A percentile compares a stretch with the other conserved stretches of the same genome.
phyloP scores from a whole-genome alignment of 2,329 filamentous ascomycete genomes.

The Fusarium sp. region DNA sequence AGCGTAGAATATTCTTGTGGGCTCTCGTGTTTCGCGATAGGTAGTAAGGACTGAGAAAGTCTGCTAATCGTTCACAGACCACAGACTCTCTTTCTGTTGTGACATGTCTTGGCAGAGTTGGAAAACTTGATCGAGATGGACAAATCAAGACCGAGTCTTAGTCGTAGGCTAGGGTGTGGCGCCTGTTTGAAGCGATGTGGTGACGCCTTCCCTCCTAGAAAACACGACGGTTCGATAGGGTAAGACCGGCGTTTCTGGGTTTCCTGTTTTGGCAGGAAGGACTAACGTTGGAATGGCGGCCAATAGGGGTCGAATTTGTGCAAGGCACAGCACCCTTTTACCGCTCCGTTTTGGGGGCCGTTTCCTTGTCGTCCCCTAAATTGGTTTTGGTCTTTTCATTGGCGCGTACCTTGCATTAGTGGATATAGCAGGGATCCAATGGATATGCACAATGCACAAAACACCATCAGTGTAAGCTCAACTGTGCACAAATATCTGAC shows the following conservation, averaged over 20 bases:
- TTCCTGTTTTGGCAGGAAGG: slow-evolving; percentile 35
- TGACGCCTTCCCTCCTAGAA: slow-evolving; percentile 28
- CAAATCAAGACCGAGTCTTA: not conserved
- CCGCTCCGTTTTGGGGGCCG: slow-evolving; percentile 39
- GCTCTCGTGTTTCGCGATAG: not conserved
- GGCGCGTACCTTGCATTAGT: slow-evolving; percentile 47
- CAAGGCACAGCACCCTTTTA: slow-evolving; percentile 24
- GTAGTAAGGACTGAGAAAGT: not conserved
- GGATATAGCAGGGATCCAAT: slow-evolving; percentile 16
- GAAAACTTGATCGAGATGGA: slow-evolving; percentile 20
- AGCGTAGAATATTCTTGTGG: not conserved
- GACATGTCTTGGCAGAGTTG: slow-evolving; percentile 14
- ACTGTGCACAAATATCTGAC: slow-evolving; percentile 11
- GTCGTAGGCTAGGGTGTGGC: slow-evolving; percentile 7
- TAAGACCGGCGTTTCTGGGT: slow-evolving; percentile 33
- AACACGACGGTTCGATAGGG: slow-evolving; percentile 29
- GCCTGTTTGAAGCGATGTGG: slow-evolving; percentile 20
- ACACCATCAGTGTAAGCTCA: slow-evolving; percentile 13
- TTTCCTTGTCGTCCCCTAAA: slow-evolving; percentile 27
- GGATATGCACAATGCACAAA: slow-evolving; percentile 13
- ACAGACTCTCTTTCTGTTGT: not conserved
- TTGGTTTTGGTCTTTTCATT: slow-evolving; percentile 18
- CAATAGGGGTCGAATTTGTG: slow-evolving; percentile 25
- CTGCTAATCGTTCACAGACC: not conserved
- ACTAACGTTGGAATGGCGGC: slow-evolving; percentile 9